Evolutionary conservation across 2,329 filamentous ascomycete genomes (phyloP).

Genomic region (Fusarium ramigenum): DNA sequence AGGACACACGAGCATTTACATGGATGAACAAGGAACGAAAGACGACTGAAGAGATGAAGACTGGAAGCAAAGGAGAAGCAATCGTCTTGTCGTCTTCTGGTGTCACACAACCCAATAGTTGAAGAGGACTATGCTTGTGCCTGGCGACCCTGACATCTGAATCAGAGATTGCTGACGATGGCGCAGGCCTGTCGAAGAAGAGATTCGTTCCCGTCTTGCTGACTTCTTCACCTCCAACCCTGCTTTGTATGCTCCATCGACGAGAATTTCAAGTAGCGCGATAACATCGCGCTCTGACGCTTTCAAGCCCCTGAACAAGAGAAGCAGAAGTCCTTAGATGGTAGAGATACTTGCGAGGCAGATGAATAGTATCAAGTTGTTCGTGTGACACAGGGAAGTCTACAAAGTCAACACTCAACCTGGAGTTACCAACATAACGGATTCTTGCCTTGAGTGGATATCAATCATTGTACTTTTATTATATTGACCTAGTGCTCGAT

Average conservation of each 20-base stretch:
- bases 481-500: conserved; percentile 60
- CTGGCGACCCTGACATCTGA: background rate
- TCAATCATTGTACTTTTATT: conserved; percentile 9
- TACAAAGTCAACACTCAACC: background rate
- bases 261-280: conserved; percentile 52
- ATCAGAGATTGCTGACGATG: background rate
- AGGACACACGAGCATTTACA: conserved; percentile 26
- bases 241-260: conserved; percentile 55
- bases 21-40: conserved; percentile 31
- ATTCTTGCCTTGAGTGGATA: background rate
- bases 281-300: conserved; percentile 49
- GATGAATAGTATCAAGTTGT: background rate
- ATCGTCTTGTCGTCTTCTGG: conserved; percentile 56
- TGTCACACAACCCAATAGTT: conserved; percentile 58
- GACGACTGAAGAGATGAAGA: background rate
- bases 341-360: background rate
- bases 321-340: conserved; percentile 25
- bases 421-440: background rate
- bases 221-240: conserved; percentile 60
- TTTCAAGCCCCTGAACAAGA: conserved; percentile 2
- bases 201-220: conserved; percentile 44
- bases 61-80: conserved; percentile 37
- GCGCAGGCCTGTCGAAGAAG: conserved; percentile 16
- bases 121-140: conserved; percentile 63
- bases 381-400: background rate